phyloP scores from a whole-genome alignment of 805 yeast genomes.

The Wickerhamomyces chambardii region DNA sequence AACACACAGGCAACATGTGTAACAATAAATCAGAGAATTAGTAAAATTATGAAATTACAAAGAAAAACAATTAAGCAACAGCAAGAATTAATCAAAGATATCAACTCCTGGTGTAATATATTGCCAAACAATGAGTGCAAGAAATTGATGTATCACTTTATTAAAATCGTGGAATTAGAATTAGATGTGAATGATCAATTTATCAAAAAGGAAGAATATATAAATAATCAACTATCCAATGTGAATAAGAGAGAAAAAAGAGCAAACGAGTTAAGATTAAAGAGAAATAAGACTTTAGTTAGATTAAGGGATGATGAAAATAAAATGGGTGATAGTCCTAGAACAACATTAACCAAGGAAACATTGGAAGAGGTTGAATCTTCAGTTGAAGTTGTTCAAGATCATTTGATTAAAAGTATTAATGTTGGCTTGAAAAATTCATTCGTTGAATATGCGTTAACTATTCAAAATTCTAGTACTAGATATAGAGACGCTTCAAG shows the following conservation, averaged over 20 bases:
- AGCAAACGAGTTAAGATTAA: conserved; percentile 26
- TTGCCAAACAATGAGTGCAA: conserved; percentile 31
- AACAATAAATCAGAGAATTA: conserved; percentile 22
- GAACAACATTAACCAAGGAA: conserved; percentile 35
- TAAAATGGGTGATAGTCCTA: conserved; percentile 36
- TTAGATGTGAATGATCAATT: conserved; percentile 25
- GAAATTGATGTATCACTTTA: conserved; percentile 29
- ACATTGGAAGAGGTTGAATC: conserved; percentile 41
- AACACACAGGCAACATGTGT: conserved; percentile 15
- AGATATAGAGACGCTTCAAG: conserved; percentile 10
- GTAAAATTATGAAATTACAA: conserved; percentile 29
- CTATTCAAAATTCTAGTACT: conserved; percentile 9
- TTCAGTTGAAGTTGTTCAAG: conserved; percentile 42
- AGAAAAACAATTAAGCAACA: conserved; percentile 26
- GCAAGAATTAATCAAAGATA: conserved; percentile 28
- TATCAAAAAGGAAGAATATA: conserved; percentile 32
- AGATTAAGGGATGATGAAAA: conserved; percentile 33
- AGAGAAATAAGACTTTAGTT: conserved; percentile 27
- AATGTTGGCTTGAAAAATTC: conserved; percentile 34
- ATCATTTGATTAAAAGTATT: conserved; percentile 39
- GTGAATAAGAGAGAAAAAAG: conserved; percentile 43
- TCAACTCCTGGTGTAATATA: conserved; percentile 31
- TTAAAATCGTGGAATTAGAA: conserved; percentile 28
- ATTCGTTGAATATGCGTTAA: conserved; percentile 30
- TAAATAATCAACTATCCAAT: conserved; percentile 32